phyloP scores from a whole-genome alignment of 1,284 basidiomycete species.

The Wallemia ichthyophaga region DNA sequence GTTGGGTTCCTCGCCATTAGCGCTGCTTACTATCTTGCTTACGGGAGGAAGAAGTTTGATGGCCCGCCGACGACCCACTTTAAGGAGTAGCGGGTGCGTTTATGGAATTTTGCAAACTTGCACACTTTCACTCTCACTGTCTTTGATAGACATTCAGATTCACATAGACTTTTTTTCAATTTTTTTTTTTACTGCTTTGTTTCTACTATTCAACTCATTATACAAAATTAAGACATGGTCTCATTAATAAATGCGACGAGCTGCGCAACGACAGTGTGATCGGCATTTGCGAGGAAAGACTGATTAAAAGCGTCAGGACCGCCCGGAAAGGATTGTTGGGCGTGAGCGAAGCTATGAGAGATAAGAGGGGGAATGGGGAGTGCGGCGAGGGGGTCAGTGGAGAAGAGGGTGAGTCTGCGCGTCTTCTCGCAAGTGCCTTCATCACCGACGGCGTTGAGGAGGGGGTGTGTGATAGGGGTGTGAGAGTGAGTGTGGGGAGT shows the following conservation, averaged over 20 bases:
- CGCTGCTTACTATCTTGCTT: conserved; percentile 15
- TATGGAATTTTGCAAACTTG: not conserved
- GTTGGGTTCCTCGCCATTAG: conserved; percentile 15
- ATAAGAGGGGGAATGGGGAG: not conserved
- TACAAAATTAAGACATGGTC: not conserved
- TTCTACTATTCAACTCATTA: not conserved
- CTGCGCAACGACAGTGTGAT: not conserved
- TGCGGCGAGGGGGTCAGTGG: not conserved
- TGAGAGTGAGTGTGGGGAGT: not conserved
- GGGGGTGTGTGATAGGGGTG: not conserved
- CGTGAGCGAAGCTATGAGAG: not conserved
- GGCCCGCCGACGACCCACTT: conserved; percentile 9
- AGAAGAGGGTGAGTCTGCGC: not conserved
- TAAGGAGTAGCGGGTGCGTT: not conserved
- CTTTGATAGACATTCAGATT: too few relatives aligned
- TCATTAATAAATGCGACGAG: not conserved
- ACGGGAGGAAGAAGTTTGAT: conserved; percentile 12
- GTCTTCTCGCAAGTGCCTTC: not conserved
- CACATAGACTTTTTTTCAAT: too few relatives aligned
- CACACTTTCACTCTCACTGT: not conserved
- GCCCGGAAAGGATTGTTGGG: not conserved
- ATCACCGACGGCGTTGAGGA: not conserved
- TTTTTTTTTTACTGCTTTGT: not conserved
- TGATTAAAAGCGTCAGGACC: not conserved
- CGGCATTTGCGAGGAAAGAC: not conserved